phyloP scores from a whole-genome alignment of 306 rosid species.

The Sesbania bispinosa region DNA sequence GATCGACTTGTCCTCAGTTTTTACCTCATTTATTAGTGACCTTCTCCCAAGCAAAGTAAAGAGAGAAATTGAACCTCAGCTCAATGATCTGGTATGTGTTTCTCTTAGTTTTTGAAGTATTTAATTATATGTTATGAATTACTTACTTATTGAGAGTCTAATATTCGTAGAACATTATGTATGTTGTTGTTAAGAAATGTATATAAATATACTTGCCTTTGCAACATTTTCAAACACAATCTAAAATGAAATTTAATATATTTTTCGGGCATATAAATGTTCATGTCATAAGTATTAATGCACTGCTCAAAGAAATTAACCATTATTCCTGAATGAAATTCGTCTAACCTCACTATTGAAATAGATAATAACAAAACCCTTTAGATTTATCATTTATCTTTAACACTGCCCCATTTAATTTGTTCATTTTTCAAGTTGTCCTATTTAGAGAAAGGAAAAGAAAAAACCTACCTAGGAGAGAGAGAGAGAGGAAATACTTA shows the following conservation, averaged over 20 bases:
- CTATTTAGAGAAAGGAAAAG: not conserved
- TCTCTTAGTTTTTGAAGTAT: not conserved
- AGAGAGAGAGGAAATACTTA: too few relatives aligned
- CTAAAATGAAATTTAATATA: not conserved
- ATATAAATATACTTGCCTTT: not conserved
- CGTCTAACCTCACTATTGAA: not conserved
- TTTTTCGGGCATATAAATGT: not conserved
- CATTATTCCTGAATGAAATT: slow-evolving; percentile 4
- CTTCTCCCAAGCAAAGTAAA: slow-evolving; percentile 58
- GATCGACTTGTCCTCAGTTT: slow-evolving; percentile 15
- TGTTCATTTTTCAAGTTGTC: not conserved
- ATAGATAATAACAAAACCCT: not conserved
- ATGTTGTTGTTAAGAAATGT: not conserved
- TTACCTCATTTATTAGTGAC: slow-evolving; percentile 47
- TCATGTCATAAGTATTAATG: too few relatives aligned
- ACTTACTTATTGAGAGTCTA: not conserved
- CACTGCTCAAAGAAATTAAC: not conserved
- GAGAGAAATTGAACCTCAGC: slow-evolving; percentile 65
- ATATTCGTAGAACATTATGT: not conserved
- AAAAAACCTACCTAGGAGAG: not conserved
- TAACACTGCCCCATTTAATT: not conserved
- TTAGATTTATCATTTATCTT: not conserved
- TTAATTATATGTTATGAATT: not conserved
- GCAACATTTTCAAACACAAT: not conserved
- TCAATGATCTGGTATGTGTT: slow-evolving; percentile 62